Percentiles rank a stretch among this genome's conserved stretches.
These are phyloP conservation scores for Erysimum cheiri DNA, from an alignment of 441 rosid species.

Conservation along the genomic window DNA sequence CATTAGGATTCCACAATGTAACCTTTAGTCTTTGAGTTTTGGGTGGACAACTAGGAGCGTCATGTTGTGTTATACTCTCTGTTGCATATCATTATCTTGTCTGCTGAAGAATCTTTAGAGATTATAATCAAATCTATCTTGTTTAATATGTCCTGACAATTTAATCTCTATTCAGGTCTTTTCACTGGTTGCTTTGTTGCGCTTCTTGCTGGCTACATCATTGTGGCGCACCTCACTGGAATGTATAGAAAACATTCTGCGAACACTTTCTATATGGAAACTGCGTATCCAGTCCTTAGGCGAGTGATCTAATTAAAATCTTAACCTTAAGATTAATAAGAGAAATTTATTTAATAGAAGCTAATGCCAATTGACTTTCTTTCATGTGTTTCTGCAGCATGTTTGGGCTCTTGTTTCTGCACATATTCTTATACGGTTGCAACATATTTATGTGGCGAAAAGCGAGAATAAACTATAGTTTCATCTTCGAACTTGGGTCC, in stretches of 20 bases:
- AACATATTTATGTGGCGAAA: slow-evolving; percentile 94
- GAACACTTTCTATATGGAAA: slow-evolving; percentile 84
- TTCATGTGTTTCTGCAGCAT: slow-evolving; percentile 66
- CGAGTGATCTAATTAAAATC: slow-evolving; percentile 48
- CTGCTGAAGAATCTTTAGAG: slow-evolving; percentile 37
- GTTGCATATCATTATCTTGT: slow-evolving; percentile 41
- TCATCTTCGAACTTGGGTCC: slow-evolving; percentile 85
- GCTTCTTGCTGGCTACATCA: slow-evolving; percentile 82
- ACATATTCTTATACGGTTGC: slow-evolving; percentile 90
- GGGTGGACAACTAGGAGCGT: slow-evolving; percentile 39
- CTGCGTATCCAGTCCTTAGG: slow-evolving; percentile 94
- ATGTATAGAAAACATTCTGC: slow-evolving; percentile 71
- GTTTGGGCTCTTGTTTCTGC: slow-evolving; percentile 89
- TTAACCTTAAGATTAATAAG: neutral
- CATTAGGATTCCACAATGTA: slow-evolving; percentile 44
- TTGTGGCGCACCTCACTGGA: slow-evolving; percentile 88
- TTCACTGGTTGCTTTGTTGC: slow-evolving; percentile 92
- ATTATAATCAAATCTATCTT: neutral
- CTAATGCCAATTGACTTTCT: slow-evolving; percentile 22
- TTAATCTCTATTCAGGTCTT: slow-evolving; percentile 59
- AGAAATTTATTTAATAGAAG: slow-evolving; percentile 4
- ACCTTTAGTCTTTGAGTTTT: slow-evolving; percentile 22
- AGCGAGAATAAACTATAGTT: slow-evolving; percentile 87
- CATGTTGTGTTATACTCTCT: slow-evolving; percentile 36
- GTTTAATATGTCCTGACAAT: slow-evolving; percentile 7